Evolutionary conservation across 208 protist species (phyloP), one percentile per base, ranked within the genome.

Genomic region (Leishmania arabica): DNA sequence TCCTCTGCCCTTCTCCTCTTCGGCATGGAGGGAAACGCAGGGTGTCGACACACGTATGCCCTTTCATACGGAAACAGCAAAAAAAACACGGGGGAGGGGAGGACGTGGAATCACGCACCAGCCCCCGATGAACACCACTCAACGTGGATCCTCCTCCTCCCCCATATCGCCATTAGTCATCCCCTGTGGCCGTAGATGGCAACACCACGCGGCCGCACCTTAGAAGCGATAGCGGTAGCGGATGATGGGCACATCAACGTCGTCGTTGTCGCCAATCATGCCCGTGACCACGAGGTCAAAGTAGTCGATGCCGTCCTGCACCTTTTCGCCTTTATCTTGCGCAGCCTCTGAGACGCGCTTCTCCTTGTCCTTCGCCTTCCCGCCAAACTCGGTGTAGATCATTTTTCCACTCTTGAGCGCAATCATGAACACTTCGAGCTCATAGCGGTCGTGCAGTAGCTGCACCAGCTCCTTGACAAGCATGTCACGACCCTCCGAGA

Each of bases 381-480:
- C 92, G 27, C 89, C 90, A 89, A 96, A 96, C 79, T 91, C 87
- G 21, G 89, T 92, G 86, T 90, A 97, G 65, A 97, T 84, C 86
- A 97, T 95, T 86, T 96, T 95, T 19, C 94, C 94, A 76, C 90
- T 95, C 19, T 90, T 83, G 19, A 96, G 84, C 24, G 94, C 86
- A 68, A 99, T 90, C 93, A 99, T 99, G 64, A 96, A 97, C 15
- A 99, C 89, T 42, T 98, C 93, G 75, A 99, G 81, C 74, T 98
- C 84, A 82, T 99, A 95, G 70, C 97, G 92, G 31, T 89, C 66
- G 88, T 96, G 79, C 83, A 99, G 95, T 69, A 95, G 80, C 40
- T 90, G 72, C 11, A 99, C 88, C 51, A 99, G 94, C 77, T 99
- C 91, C 69, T 95, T 76, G 45, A 99, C 88, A 2, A 98, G 98